Evolutionary conservation across 192 early-diverging fungal species (phyloP).

Genomic region (Entomortierella chlamydospora): DNA sequence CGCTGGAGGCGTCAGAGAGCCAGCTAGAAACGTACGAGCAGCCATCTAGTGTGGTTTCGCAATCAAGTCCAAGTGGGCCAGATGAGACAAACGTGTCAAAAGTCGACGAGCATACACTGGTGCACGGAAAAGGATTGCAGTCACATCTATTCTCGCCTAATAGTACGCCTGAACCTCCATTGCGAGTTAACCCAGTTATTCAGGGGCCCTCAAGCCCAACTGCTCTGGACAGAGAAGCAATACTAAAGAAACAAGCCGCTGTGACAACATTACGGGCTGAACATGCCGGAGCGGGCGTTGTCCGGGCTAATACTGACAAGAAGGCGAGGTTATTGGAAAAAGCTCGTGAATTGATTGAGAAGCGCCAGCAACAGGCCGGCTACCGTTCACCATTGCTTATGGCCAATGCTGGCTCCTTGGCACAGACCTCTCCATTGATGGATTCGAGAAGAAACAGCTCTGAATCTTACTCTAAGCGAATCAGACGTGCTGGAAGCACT

Average conservation of each 20-base stretch:
- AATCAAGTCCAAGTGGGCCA: no score
- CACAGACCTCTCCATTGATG: background rate
- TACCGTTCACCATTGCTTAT: background rate
- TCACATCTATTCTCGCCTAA: background rate
- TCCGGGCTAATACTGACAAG: conserved; percentile 1
- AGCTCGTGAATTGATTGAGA: conserved; percentile 26
- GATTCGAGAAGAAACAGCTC: background rate
- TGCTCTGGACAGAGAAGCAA: conserved; percentile 3
- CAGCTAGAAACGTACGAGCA: no score
- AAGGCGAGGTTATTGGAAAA: conserved; percentile 21
- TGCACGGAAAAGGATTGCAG: background rate
- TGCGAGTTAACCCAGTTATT: no score
- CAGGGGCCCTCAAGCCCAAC: conserved; percentile 6
- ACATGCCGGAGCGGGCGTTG: background rate
- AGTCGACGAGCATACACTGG: background rate
- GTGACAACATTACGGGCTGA: background rate
- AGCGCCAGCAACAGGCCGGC: conserved; percentile 20
- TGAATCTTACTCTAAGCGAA: background rate
- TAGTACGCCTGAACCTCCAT: background rate
- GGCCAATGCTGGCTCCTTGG: background rate
- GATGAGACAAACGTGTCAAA: no score
- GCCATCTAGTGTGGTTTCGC: no score
- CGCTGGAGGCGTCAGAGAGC: no score
- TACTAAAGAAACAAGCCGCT: conserved; percentile 8
- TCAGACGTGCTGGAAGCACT: background rate